Conservation (phyloP, 345 rosid species). For the Bruguiera sexangula region DNA sequence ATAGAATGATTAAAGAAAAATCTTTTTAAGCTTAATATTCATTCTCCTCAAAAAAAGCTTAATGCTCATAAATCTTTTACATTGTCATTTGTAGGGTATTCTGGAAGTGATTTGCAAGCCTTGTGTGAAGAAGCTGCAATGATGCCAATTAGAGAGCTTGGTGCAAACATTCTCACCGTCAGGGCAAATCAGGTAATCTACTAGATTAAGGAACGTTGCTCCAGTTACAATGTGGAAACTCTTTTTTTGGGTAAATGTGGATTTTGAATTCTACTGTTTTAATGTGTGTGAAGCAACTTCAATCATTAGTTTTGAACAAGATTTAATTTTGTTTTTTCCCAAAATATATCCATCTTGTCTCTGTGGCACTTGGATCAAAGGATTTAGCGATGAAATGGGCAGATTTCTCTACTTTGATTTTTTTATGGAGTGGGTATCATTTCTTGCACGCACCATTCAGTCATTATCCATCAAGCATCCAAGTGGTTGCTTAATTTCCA, state of each 20-base stretch:
- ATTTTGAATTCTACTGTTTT: background rate
- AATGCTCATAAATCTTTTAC: background rate
- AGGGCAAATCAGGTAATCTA: conserved; percentile 75
- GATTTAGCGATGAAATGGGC: too few species aligned
- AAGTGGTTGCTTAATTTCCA: too few species aligned
- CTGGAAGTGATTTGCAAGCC: conserved; percentile 98
- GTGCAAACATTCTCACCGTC: conserved; percentile 68
- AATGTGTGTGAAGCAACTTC: too few species aligned
- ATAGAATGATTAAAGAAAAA: background rate
- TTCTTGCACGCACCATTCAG: too few species aligned
- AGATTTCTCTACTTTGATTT: too few species aligned
- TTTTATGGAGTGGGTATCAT: too few species aligned
- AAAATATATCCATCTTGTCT: too few species aligned
- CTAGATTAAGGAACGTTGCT: conserved; percentile 1
- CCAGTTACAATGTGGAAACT: too few species aligned
- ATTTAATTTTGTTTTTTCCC: too few species aligned
- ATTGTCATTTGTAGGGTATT: conserved; percentile 53
- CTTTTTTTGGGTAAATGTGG: background rate
- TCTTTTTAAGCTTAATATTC: background rate
- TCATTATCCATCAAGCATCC: too few species aligned
- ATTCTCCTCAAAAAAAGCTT: background rate
- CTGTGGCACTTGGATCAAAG: too few species aligned
- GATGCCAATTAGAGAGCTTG: conserved; percentile 99
- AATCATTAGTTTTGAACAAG: too few species aligned
- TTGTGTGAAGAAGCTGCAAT: conserved; percentile 99